Conservation (phyloP, 768 basidiomycete genomes). For the Phlegmacium glaucopus region DNA sequence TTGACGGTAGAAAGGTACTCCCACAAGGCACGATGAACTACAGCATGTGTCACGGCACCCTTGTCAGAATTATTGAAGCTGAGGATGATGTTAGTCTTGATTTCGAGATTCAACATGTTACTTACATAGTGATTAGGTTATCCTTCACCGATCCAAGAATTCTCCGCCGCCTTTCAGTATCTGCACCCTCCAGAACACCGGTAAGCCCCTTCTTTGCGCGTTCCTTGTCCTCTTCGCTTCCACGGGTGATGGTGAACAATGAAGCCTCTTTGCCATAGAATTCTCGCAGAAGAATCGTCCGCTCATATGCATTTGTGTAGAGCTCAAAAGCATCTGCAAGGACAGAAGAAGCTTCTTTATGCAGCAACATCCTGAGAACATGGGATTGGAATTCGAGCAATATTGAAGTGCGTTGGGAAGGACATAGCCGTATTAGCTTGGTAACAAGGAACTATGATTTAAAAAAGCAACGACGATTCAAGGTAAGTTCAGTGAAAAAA, state of each 20-base stretch:
- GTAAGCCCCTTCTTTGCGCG: conserved; percentile 62
- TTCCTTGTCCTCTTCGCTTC: conserved; percentile 62
- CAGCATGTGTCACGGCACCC: conserved; percentile 79
- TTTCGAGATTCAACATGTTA: conserved; percentile 5
- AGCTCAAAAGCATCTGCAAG: conserved; percentile 89
- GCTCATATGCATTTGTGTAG: conserved; percentile 82
- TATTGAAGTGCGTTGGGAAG: conserved; percentile 71
- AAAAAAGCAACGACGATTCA: not conserved
- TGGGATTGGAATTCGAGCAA: conserved; percentile 75
- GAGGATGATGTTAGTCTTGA: not conserved
- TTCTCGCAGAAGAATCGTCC: conserved; percentile 74
- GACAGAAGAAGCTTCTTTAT: conserved; percentile 79
- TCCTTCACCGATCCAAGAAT: conserved; percentile 69
- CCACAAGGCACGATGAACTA: conserved; percentile 85
- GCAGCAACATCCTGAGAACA: conserved; percentile 75
- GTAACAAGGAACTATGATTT: conserved; percentile 65
- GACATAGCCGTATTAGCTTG: conserved; percentile 76
- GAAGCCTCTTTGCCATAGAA: conserved; percentile 89
- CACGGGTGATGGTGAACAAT: conserved; percentile 57
- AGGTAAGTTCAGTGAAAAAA: not conserved
- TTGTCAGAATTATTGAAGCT: conserved; percentile 94
- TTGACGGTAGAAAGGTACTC: conserved; percentile 74
- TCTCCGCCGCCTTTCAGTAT: conserved; percentile 62
- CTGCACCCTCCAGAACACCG: conserved; percentile 62
- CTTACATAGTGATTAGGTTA: conserved; percentile 73